Conservation (phyloP, 1,284 basidiomycete genomes). For the Coriolopsis trogii region DNA sequence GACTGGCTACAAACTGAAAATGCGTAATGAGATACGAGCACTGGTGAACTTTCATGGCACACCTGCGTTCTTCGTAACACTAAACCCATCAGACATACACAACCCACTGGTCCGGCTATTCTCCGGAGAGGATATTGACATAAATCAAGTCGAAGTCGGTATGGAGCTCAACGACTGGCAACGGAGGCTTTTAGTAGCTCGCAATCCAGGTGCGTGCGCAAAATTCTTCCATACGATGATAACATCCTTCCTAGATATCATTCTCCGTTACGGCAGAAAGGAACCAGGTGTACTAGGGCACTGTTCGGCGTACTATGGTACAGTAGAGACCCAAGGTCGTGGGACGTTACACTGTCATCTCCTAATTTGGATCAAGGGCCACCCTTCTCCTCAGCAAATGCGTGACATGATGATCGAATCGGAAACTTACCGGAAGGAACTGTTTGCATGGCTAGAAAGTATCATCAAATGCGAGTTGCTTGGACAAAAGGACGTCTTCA, state of each 20-base stretch:
- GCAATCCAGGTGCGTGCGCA: neutral
- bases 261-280: neutral
- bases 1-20: neutral
- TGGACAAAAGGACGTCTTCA: neutral
- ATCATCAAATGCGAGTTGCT: constrained; percentile 9
- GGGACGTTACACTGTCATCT: constrained; percentile 23
- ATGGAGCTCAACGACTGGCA: neutral
- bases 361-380: constrained; percentile 18
- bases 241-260: constrained; percentile 1
- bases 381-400: constrained; percentile 8
- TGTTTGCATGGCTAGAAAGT: constrained; percentile 6
- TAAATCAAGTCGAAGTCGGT: neutral
- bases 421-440: neutral
- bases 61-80: neutral
- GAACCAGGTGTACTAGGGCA: constrained; percentile 13
- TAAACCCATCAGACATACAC: neutral
- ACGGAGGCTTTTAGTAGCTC: neutral
- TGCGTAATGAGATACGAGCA: neutral
- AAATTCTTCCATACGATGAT: constrained; percentile 8
- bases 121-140: neutral
- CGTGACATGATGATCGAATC: constrained; percentile 2
- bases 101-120: neutral
- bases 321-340: constrained; percentile 22
- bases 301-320: constrained; percentile 17
- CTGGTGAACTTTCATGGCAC: neutral